A percentile compares a stretch with the other conserved stretches of the same genome.
Conservation (phyloP, 106 monocot genomes). For the Phalaenopsis equestris region DNA sequence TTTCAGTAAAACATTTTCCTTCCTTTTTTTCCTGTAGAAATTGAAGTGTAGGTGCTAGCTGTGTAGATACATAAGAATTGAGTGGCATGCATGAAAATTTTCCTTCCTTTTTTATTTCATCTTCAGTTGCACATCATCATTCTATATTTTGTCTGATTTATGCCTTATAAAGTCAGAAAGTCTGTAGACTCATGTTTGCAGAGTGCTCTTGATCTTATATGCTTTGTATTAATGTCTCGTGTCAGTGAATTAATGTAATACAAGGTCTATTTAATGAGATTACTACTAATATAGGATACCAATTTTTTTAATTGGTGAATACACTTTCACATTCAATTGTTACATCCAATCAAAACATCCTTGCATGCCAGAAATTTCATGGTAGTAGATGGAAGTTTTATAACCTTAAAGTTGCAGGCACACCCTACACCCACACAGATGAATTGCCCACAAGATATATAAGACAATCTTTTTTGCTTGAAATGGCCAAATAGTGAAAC, state of each 20-base stretch:
- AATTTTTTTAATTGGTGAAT: not conserved
- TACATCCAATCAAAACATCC: not conserved
- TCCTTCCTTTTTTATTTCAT: not conserved
- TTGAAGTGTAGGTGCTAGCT: no score
- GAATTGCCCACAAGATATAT: no score
- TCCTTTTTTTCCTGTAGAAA: no score
- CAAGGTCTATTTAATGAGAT: not conserved
- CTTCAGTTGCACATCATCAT: no score
- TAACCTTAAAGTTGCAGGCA: no score
- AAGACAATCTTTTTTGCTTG: no score
- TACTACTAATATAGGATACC: not conserved
- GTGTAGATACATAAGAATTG: no score
- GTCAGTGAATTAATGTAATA: not conserved
- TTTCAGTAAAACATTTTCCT: no score
- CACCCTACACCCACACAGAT: no score
- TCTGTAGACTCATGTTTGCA: not conserved
- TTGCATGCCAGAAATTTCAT: not conserved
- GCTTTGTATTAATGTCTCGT: not conserved
- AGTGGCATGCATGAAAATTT: no score
- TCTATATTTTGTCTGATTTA: no score
- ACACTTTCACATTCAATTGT: not conserved
- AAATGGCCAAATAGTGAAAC: no score
- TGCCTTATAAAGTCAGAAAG: not conserved
- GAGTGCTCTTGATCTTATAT: not conserved
- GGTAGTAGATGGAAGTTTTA: not conserved